Evolutionary conservation across 805 yeast species (phyloP), one percentile per base, ranked within the genome.

Genomic region (Ogataea kodamae): DNA sequence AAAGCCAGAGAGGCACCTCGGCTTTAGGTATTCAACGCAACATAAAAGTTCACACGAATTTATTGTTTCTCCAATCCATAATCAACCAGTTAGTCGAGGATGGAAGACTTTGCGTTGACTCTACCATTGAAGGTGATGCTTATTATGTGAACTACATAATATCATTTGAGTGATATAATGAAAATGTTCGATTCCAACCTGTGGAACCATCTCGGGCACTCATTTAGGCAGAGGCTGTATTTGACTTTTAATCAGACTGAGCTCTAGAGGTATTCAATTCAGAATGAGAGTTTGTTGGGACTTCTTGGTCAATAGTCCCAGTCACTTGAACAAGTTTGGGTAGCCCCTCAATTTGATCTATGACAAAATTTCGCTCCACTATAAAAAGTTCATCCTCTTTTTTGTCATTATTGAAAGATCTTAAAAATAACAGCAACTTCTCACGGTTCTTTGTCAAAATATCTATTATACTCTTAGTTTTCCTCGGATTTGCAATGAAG

Each of bases 401-500:
- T 50, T 77, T 62, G 27, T 72, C 72, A 9, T 76, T 69, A 37
- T 74, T 77, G 54, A 88, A 85, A 22, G 68, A 71, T 28, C 74
- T 72, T 39, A 90, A 70, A 53, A 85, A 87, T 19, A 68, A 67
- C 22, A 89, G 57, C 42, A 90, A 70, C 51, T 83, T 85, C 24
- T 76, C 82, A 51, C 87, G 77, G 59, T 92, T 92, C 54, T 89
- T 88, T 28, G 79, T 74, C 45, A 92, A 66, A 13, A 90, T 83
- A 57, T 90, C 96, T 34, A 73, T 62, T 2, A 92, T 78, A 6
- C 81, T 76, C 55, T 81, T 87, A 3, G 87, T 70, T 57, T 89
- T 89, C 43, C 81, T 78, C 5, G 98, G 98, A 59, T 92, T 92
- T 4, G 96, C 97, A n/a, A 88, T 88, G 60, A 92, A 87, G 23